These are phyloP conservation scores for Dictyostelium brefeldianum DNA, from an alignment of 78 protist species.

Conservation along the genomic window DNA sequence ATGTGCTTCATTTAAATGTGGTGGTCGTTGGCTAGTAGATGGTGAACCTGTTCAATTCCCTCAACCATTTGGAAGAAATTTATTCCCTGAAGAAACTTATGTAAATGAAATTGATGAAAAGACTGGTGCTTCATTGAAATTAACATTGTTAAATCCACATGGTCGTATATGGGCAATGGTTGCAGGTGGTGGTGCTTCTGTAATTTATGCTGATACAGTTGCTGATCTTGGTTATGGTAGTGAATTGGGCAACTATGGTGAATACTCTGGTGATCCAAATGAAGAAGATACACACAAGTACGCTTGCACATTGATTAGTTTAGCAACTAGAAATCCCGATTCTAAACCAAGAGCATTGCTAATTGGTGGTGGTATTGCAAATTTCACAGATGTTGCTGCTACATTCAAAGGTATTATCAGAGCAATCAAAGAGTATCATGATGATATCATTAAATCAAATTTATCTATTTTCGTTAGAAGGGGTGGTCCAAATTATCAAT, in stretches of 20 bases:
- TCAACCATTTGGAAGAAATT: conserved; percentile 87
- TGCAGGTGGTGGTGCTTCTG: conserved; percentile 99
- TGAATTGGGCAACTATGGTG: conserved; percentile 95
- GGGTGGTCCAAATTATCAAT: conserved; percentile 97
- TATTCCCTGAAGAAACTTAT: conserved; percentile 87
- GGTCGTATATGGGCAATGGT: conserved; percentile 97
- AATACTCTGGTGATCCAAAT: conserved; percentile 95
- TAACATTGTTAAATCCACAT: conserved; percentile 93
- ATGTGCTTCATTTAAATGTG: conserved; percentile 83
- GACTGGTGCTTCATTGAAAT: conserved; percentile 96
- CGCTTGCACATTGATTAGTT: conserved; percentile 81
- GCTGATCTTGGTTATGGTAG: conserved; percentile 86
- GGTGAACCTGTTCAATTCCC: conserved; percentile 90
- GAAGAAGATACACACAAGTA: conserved; percentile 77
- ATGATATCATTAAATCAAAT: conserved; percentile 33
- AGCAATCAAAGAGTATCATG: conserved; percentile 83
- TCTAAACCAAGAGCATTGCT: conserved; percentile 85
- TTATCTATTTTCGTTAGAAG: conserved; percentile 93
- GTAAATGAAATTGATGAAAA: conserved; percentile 91
- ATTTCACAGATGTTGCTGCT: conserved; percentile 96
- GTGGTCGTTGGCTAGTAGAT: conserved; percentile 67
- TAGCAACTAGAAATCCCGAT: conserved; percentile 81
- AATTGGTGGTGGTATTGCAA: conserved; percentile 98
- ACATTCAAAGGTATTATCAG: conserved; percentile 94
- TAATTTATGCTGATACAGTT: conserved; percentile 95